Conservation (phyloP, 768 basidiomycete species). For the Leucosporidium scottii region DNA sequence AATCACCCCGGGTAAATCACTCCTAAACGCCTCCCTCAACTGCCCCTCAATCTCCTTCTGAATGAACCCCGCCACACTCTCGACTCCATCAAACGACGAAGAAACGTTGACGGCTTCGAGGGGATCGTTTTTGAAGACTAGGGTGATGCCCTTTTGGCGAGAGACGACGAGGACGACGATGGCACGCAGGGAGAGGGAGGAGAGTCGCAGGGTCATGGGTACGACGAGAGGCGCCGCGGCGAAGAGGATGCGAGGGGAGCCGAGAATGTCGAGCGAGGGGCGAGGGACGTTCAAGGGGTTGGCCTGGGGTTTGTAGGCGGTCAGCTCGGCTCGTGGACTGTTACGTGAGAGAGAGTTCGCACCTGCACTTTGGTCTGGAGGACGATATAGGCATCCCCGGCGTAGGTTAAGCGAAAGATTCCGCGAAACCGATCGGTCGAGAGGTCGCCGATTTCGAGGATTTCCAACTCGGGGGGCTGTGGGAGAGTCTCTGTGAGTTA, state of each 20-base stretch:
- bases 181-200: slow-evolving; percentile 86
- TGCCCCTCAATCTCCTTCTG: slow-evolving; percentile 96
- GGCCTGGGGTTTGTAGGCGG: slow-evolving; percentile 53
- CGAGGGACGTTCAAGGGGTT: slow-evolving; percentile 92
- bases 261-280: slow-evolving; percentile 79
- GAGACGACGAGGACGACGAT: slow-evolving; percentile 97
- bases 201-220: slow-evolving; percentile 94
- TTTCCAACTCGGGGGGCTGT: slow-evolving; percentile 92
- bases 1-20: slow-evolving; percentile 93
- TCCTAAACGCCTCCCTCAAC: slow-evolving; percentile 93
- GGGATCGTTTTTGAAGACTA: slow-evolving; percentile 99
- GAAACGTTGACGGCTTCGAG: slow-evolving; percentile 96
- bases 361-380: slow-evolving; percentile 90
- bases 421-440: slow-evolving; percentile 93
- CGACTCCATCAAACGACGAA: slow-evolving; percentile 95
- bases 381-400: slow-evolving; percentile 82
- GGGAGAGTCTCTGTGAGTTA: not conserved
- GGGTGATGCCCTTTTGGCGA: slow-evolving; percentile 93
- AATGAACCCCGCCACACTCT: slow-evolving; percentile 94
- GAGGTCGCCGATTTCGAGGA: slow-evolving; percentile 94
- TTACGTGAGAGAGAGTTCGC: slow-evolving; percentile 26
- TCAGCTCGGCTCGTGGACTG: not conserved
- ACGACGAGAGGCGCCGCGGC: slow-evolving; percentile 93
- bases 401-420: slow-evolving; percentile 89
- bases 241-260: slow-evolving; percentile 78